A percentile compares a stretch with the other conserved stretches of the same genome.
Conservation (phyloP, 148 eudicot species). For the Vaccinium macrocarpon region DNA sequence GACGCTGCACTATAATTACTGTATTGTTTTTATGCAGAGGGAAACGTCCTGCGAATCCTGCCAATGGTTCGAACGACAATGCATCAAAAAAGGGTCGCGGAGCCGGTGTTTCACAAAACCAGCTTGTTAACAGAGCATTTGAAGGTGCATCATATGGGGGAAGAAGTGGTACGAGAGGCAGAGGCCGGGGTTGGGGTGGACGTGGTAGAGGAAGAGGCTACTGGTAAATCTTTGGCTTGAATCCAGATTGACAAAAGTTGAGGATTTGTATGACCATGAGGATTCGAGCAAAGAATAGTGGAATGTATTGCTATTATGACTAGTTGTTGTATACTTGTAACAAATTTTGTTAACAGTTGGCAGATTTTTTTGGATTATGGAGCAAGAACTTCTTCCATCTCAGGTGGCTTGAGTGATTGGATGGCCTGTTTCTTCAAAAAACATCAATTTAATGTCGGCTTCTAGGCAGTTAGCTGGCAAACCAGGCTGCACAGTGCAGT, state of each 20-base stretch:
- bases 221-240: not conserved
- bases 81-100: conserved; percentile 71
- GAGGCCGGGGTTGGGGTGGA: conserved; percentile 59
- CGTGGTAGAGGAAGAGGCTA: conserved; percentile 70
- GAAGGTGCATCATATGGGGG: conserved; percentile 47
- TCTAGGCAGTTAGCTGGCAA: not conserved
- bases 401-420: not conserved
- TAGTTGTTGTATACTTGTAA: not conserved
- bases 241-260: conserved; percentile 24
- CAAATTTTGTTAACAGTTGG: conserved; percentile 15
- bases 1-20: not conserved
- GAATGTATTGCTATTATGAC: not conserved
- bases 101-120: conserved; percentile 51
- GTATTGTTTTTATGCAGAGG: not conserved
- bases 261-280: not conserved
- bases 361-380: not conserved
- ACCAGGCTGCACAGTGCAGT: not conserved
- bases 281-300: not conserved
- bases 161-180: conserved; percentile 30
- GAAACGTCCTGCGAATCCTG: conserved; percentile 46
- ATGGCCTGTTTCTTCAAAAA: not conserved
- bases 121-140: conserved; percentile 65
- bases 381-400: not conserved
- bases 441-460: not conserved
- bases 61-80: conserved; percentile 48